These are phyloP conservation scores for Lodderomyces beijingensis DNA, from an alignment of 1,139 yeast species.

Conservation along the genomic window DNA sequence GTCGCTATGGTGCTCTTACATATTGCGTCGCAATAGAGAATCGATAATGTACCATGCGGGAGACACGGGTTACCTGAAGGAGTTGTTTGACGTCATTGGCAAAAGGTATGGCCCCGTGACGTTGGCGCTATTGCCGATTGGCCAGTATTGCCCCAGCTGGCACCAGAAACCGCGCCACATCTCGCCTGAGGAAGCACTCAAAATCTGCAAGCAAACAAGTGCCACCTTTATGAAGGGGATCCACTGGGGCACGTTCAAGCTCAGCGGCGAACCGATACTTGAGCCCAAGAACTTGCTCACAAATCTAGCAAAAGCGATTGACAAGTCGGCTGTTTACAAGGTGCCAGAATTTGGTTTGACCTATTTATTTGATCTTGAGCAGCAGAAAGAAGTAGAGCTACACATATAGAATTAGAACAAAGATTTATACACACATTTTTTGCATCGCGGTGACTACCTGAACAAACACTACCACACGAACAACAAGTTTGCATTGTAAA, in stretches of 20 bases:
- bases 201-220: conserved; percentile 59
- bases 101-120: conserved; percentile 58
- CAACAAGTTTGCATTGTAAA: too few relatives aligned
- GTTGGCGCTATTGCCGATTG: conserved; percentile 82
- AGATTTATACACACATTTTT: too few relatives aligned
- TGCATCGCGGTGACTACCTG: too few relatives aligned
- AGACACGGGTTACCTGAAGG: conserved; percentile 83
- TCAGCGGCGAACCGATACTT: conserved; percentile 80
- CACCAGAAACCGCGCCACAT: conserved; percentile 88
- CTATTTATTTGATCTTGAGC: conserved; percentile 30
- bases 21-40: conserved; percentile 59
- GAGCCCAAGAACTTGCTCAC: conserved; percentile 61
- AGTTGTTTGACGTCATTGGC: conserved; percentile 62
- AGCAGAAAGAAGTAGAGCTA: conserved; percentile 12
- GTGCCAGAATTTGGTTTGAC: conserved; percentile 44
- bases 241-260: conserved; percentile 93
- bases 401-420: conserved; percentile 8
- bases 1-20: conserved; percentile 84
- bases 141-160: conserved; percentile 95
- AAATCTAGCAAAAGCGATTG: conserved; percentile 18
- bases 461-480: too few relatives aligned
- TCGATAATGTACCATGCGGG: conserved; percentile 88
- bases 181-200: conserved; percentile 71
- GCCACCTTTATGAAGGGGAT: conserved; percentile 73
- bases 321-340: conserved; percentile 19